phyloP scores from a whole-genome alignment of 306 rosid genomes.

The Pterocarpus macrocarpus region DNA sequence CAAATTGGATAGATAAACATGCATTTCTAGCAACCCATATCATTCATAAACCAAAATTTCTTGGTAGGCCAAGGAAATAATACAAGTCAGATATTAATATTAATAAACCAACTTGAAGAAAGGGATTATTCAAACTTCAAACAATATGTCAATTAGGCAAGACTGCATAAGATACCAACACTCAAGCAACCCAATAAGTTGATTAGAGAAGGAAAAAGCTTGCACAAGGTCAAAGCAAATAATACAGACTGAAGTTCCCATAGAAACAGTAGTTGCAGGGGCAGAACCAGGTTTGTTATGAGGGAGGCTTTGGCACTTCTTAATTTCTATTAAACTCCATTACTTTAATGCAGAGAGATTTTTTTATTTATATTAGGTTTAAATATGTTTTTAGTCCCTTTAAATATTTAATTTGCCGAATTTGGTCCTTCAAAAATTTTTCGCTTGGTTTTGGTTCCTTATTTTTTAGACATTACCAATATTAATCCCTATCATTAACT shows the following conservation, averaged over 20 bases:
- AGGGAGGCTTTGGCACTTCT: neutral
- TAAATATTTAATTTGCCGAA: no score
- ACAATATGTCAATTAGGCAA: slow-evolving; percentile 17
- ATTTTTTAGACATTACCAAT: no score
- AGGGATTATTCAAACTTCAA: slow-evolving; percentile 35
- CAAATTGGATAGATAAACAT: slow-evolving; percentile 7
- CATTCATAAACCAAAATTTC: slow-evolving; percentile 33
- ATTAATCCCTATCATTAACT: no score
- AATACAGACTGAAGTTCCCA: slow-evolving; percentile 7
- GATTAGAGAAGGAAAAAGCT: slow-evolving; percentile 38
- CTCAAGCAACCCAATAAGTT: slow-evolving; percentile 26
- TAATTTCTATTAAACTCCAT: neutral
- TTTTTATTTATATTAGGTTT: no score
- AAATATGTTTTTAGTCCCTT: no score
- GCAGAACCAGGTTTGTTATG: neutral
- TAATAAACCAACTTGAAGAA: neutral
- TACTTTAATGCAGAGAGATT: neutral
- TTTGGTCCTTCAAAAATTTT: no score
- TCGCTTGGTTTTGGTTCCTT: no score
- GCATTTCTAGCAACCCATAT: slow-evolving; percentile 35
- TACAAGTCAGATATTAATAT: slow-evolving; percentile 16
- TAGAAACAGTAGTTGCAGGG: slow-evolving; percentile 30
- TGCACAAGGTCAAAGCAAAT: slow-evolving; percentile 29
- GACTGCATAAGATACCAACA: slow-evolving; percentile 7
- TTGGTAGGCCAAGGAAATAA: slow-evolving; percentile 7